These are phyloP conservation scores for Paramecium sonneborni DNA, from an alignment of 73 alveolate genomes.

Conservation along the genomic window DNA sequence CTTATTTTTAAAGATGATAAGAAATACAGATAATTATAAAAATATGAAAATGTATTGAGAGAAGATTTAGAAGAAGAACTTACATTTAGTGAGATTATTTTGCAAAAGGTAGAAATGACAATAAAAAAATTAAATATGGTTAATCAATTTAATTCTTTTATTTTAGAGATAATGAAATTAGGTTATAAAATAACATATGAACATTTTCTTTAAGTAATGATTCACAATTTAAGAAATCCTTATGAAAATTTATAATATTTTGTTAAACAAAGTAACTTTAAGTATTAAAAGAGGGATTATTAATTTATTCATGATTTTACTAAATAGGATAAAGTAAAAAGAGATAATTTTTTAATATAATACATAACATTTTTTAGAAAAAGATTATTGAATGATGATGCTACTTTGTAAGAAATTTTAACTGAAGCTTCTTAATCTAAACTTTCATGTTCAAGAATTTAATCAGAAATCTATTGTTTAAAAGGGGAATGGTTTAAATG, in stretches of 20 bases:
- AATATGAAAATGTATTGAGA: background rate
- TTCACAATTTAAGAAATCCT: background rate
- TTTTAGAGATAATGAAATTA: background rate
- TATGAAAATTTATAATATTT: background rate
- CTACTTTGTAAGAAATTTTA: background rate
- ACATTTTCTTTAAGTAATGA: background rate
- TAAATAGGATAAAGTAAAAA: background rate
- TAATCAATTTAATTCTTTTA: background rate
- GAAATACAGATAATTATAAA: background rate
- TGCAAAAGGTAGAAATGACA: background rate
- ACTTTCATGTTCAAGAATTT: background rate
- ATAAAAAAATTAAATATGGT: background rate
- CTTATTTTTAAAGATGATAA: background rate
- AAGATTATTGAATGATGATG: background rate
- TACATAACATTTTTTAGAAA: background rate
- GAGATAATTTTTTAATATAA: background rate
- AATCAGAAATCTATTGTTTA: background rate
- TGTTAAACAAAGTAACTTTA: background rate
- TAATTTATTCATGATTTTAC: background rate
- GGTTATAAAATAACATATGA: conserved; percentile 4
- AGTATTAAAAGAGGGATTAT: background rate
- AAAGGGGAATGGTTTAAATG: background rate
- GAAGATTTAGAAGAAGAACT: background rate
- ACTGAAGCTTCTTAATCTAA: background rate
- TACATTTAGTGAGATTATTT: background rate